Conservation (phyloP, 2,329 filamentous ascomycete species). For the Paecilomyces sp. region DNA sequence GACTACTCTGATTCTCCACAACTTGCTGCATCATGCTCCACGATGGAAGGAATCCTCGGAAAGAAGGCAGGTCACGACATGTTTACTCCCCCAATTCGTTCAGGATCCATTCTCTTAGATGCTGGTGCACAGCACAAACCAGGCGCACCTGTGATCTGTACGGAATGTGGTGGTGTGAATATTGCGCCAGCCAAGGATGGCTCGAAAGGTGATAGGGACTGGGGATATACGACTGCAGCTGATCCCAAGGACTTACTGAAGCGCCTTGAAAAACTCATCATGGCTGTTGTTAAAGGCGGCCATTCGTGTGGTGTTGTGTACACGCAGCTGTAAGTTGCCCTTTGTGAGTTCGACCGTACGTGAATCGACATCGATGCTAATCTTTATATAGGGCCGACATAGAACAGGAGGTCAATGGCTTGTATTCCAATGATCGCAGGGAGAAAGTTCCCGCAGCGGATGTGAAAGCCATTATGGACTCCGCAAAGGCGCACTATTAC, state of each 20-base stretch:
- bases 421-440: constrained; percentile 56
- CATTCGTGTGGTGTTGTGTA: constrained; percentile 58
- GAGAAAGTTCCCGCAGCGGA: constrained; percentile 53
- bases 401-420: constrained; percentile 62
- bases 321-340: constrained; percentile 52
- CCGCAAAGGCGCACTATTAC: constrained; percentile 43
- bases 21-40: constrained; percentile 49
- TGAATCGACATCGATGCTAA: neutral
- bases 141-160: constrained; percentile 57
- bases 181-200: constrained; percentile 45
- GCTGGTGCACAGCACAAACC: constrained; percentile 45
- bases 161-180: constrained; percentile 63
- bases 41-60: constrained; percentile 48
- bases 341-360: neutral
- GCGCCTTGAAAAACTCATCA: constrained; percentile 52
- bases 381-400: constrained; percentile 42
- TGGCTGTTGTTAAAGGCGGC: constrained; percentile 50
- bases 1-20: constrained; percentile 56
- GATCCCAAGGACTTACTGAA: constrained; percentile 54
- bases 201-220: constrained; percentile 44
- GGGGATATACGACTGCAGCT: constrained; percentile 62
- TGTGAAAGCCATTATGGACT: constrained; percentile 53
- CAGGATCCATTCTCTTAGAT: constrained; percentile 31
- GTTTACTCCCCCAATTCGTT: constrained; percentile 33
- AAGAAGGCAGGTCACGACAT: constrained; percentile 47